Evolutionary conservation across 2,329 filamentous ascomycete species (phyloP), one percentile per base, ranked within the genome.

Genomic region (Aspergillus novoparasiticus): DNA sequence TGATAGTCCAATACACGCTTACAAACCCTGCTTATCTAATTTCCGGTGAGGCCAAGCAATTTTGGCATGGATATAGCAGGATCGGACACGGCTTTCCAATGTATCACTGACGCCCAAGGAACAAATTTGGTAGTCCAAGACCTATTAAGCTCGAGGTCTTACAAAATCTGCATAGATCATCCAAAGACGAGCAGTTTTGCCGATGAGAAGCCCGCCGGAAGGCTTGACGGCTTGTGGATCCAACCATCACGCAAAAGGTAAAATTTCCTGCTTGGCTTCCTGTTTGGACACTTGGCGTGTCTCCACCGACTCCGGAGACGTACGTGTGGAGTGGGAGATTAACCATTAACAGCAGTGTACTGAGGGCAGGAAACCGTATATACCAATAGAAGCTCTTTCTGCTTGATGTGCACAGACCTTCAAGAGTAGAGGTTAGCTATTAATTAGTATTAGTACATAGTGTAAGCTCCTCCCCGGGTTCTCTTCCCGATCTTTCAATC

Each of bases 201-300:
- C 39, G 39, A 41, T 41, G 39, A 41, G 39, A 41, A 41, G 6
- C 16, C 19, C 16, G 39, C n/a, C 39, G 16, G 39, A n/a, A 41
- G 39, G 39, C 39, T 41, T 41, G 39, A 41, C 39, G 16, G 39
- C 16, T 46, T 8, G 43, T 46, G 43, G 43, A 46, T 46, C 45
- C 26, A 0, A 41, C 39, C 39, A 41, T 41, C 39, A 41, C 39
- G 39, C 9, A 28, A 36, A 54, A 54, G 28, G 19, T 36, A 36
- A 54, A 36, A 21, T 9, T 34, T 36, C 11, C 51, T 23, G 32
- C 51, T 55, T 55, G 51, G 51, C 51, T 55, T 55, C 51, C 51
- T 55, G n/a, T 55, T 55, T 34, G 19, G 32, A 55, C 16, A 53
- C 51, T 55, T 36, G 51, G 48, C 48, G 10, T 28, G 16, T 32